Evolutionary conservation across 768 basidiomycete species (phyloP), one percentile per base, ranked within the genome.

Genomic region (Cystofilobasidium capitatum): DNA sequence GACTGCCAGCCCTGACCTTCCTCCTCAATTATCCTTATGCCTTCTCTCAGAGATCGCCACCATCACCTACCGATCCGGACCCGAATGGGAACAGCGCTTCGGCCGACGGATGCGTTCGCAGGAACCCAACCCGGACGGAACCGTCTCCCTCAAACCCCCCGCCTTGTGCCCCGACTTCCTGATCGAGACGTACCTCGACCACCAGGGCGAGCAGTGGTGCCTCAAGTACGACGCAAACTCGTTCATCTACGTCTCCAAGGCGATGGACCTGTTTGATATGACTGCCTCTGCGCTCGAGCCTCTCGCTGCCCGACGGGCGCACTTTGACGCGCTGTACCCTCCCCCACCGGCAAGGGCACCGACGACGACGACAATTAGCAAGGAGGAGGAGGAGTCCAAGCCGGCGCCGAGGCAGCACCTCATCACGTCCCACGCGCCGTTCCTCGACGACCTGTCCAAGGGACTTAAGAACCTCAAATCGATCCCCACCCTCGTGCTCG

Each of bases 261-360:
- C 96, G 37, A 99, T 99, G 96, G 96, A 98, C 77, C 82, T 98
- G 0, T 99, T 99, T 78, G 94, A 97, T 79, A 86, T 99, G 84
- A 91, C 91, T 5, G 79, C 80, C 0, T 82, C 88, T 20, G 83
- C 91, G 20, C 82, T 99, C 22, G 76, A 82, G 58, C 83, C 83
- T 31, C 80, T 97, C 36, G 81, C 83, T 37, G 10, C 17, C 2
- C 62, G 68, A 17, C 62, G 63, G 17, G 5, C 73, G 76, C 29
- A 71, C 73, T 54, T 77, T 71, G 69, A 64, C 44, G 42, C 64
- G 20, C 35, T 57, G 24, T 61, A 62, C 70, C 73, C 20, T 75
- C 76, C 61, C 72, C 75, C 24, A 61, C 69, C 40, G 62, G 36
- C 62, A 44, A 9, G 29, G 51, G 70, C 24, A 67, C 70, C 20